Evolutionary conservation across 2,329 filamentous ascomycete species (phyloP).

Genomic region (Xylariaceae sp.): DNA sequence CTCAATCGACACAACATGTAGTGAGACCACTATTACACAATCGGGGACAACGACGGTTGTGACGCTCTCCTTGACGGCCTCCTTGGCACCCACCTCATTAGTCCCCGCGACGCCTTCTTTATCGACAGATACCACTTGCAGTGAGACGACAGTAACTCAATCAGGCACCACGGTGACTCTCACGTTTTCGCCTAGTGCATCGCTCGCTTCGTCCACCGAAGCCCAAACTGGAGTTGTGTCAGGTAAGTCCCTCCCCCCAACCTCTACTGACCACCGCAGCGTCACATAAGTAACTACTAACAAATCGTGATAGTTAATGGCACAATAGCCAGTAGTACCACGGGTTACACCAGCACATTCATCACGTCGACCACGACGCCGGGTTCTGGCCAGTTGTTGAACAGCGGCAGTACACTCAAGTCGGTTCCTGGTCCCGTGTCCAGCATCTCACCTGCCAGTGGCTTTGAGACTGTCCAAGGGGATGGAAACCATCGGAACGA

Average conservation of each 20-base stretch:
- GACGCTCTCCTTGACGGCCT: slow-evolving; percentile 13
- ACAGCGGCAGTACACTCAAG: slow-evolving; percentile 3
- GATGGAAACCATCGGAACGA: not conserved
- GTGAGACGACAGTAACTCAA: slow-evolving; percentile 26
- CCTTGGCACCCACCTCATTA: not conserved
- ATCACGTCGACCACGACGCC: slow-evolving; percentile 35
- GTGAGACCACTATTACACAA: slow-evolving; percentile 29
- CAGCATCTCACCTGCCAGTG: slow-evolving; percentile 12
- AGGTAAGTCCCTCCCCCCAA: slow-evolving; percentile 28
- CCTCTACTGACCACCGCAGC: not conserved
- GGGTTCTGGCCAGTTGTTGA: slow-evolving; percentile 17
- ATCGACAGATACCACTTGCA: slow-evolving; percentile 28
- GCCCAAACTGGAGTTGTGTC: slow-evolving; percentile 13
- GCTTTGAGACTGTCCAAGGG: not conserved
- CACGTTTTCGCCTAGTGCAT: slow-evolving; percentile 16
- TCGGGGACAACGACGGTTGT: slow-evolving; percentile 26
- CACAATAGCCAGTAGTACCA: slow-evolving; percentile 18
- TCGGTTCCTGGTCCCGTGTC: slow-evolving; percentile 11
- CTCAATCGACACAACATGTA: slow-evolving; percentile 29
- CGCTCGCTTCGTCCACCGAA: slow-evolving; percentile 12
- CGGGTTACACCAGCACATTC: slow-evolving; percentile 36
- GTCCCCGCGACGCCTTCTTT: not conserved
- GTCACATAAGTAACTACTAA: slow-evolving; percentile 15
- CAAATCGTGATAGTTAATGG: slow-evolving; percentile 24
- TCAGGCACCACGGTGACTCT: slow-evolving; percentile 19